phyloP scores from a whole-genome alignment of 2,329 filamentous ascomycete species.

The Aschersonia sp. region DNA sequence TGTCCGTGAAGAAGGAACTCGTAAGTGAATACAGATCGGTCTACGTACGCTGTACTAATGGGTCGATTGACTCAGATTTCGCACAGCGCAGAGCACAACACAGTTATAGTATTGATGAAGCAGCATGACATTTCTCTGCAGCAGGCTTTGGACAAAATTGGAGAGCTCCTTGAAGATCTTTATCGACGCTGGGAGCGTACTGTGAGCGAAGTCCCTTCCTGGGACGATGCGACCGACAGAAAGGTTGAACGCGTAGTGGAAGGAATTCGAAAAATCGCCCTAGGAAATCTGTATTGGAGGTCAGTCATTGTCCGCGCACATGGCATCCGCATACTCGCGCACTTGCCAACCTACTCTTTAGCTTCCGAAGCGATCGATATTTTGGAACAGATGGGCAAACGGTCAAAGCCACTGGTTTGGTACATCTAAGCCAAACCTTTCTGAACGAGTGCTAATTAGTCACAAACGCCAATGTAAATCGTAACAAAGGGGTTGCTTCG shows the following conservation, averaged over 20 bases:
- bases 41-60: no score
- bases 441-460: slow-evolving; percentile 4
- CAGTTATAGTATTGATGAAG: neutral
- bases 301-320: neutral
- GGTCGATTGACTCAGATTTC: no score
- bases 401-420: neutral
- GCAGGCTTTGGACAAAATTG: neutral
- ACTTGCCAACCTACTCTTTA: neutral
- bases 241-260: neutral
- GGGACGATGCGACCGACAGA: neutral
- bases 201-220: neutral
- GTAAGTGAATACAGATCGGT: no score
- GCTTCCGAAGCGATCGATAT: neutral
- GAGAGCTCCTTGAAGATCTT: neutral
- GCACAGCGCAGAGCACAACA: neutral
- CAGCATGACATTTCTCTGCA: neutral
- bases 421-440: neutral
- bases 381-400: neutral
- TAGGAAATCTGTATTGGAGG: neutral
- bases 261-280: neutral
- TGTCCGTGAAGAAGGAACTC: no score
- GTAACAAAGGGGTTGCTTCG: no score
- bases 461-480: no score
- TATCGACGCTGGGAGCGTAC: neutral
- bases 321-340: neutral